Percentiles rank a stretch among this genome's conserved stretches.
These are phyloP conservation scores for Exophiala alcalophila DNA, from an alignment of 2,329 filamentous ascomycete species.

Conservation along the genomic window DNA sequence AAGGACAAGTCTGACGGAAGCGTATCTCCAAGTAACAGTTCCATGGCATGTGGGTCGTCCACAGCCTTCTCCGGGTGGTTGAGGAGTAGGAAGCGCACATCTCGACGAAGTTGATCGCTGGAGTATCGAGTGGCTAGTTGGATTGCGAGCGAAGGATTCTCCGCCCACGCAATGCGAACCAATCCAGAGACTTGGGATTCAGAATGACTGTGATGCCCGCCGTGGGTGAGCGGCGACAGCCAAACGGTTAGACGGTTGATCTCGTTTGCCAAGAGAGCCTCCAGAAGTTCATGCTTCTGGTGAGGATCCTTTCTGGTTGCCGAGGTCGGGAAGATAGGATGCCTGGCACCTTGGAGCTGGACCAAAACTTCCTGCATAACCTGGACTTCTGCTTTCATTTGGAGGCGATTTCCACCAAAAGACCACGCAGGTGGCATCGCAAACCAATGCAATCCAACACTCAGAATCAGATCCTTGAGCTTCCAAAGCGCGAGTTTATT, in stretches of 20 bases:
- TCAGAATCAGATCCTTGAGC: conserved; percentile 83
- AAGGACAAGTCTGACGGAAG: conserved; percentile 76
- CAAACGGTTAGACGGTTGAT: conserved; percentile 80
- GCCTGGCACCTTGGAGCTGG: conserved; percentile 62
- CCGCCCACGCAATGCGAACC: conserved; percentile 79
- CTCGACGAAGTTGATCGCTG: conserved; percentile 66
- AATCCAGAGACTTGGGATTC: conserved; percentile 55
- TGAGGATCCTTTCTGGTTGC: conserved; percentile 65
- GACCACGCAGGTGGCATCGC: conserved; percentile 79
- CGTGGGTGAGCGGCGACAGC: conserved; percentile 73
- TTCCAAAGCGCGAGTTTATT: conserved; percentile 70
- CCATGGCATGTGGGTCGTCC: conserved; percentile 74
- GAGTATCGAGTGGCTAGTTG: conserved; percentile 78
- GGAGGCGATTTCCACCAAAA: conserved; percentile 88
- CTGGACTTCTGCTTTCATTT: conserved; percentile 88
- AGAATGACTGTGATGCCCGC: conserved; percentile 11
- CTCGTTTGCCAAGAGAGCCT: conserved; percentile 79
- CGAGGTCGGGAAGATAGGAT: conserved; percentile 51
- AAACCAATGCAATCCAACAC: conserved; percentile 88
- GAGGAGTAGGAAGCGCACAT: conserved; percentile 75
- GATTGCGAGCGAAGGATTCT: conserved; percentile 82
- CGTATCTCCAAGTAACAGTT: conserved; percentile 72
- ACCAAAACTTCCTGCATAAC: conserved; percentile 71
- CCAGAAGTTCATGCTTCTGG: conserved; percentile 78
- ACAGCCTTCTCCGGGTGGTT: conserved; percentile 82